Evolutionary conservation across 805 yeast species (phyloP), one percentile per base, ranked within the genome.

Genomic region (Candida dendrica): DNA sequence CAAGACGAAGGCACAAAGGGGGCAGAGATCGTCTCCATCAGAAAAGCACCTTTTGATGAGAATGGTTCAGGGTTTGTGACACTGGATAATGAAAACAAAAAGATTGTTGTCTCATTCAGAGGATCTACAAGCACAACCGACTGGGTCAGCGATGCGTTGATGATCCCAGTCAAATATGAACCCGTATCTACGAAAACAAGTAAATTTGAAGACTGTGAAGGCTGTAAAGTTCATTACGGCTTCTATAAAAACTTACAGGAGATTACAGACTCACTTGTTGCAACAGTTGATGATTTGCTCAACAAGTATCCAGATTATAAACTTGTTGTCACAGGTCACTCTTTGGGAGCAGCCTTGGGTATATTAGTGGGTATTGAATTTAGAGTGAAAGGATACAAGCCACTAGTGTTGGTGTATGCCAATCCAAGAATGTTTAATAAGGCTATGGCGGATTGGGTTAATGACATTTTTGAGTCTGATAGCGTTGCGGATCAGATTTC

Each of bases 331-430:
- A 64, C 77, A 1, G 95, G 95, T 0, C 95, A 85, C 61, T 85
- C 95, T 0, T 63, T 85, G 38, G 90, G 90, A 1, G 95, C 79
- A 2, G 89, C 91, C 0, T 54, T 83, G 34, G 82, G 90, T 1
- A 59, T 71, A 1, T 63, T 85, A 34, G 68, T 76, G 14, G 91
- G 84, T 0, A 69, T 79, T 36, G 93, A 85, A 52, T 65, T 81
- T 37, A 65, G 72, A 45, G 50, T 77, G 13, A 49, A 74, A 57
- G 88, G 86, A 0, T 65, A 61, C 44, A 54, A 71, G 16, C 82
- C 84, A 0, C 54, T 70, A 34, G 72, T 84, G 2, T 59, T 78
- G 26, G 69, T 83, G 1, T 79, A 66, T 62, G 95, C 81, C 1
- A 69, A 77, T 7, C 93, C 95, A 0, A 77, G 74, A 47, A 64